phyloP scores from a whole-genome alignment of 805 yeast genomes.

The Saturnispora bothae region DNA sequence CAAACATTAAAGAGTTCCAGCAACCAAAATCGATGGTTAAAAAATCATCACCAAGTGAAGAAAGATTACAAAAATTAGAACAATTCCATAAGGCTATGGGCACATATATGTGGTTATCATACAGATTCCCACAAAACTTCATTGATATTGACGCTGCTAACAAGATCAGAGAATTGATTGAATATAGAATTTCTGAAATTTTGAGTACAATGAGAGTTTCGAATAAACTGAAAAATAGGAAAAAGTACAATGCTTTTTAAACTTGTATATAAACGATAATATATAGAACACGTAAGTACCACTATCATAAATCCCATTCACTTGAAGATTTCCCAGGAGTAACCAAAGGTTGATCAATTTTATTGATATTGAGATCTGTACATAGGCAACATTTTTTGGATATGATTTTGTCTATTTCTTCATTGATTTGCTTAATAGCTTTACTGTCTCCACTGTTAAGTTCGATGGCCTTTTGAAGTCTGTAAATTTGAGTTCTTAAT shows the following conservation, averaged over 20 bases:
- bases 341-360: slow-evolving; percentile 55
- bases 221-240: slow-evolving; percentile 10
- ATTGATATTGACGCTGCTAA: slow-evolving; percentile 66
- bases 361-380: slow-evolving; percentile 59
- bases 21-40: slow-evolving; percentile 14
- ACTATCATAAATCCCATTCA: slow-evolving; percentile 36
- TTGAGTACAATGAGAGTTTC: slow-evolving; percentile 25
- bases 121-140: slow-evolving; percentile 74
- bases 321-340: slow-evolving; percentile 30
- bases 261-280: neutral
- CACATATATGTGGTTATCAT: slow-evolving; percentile 75
- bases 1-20: slow-evolving; percentile 12
- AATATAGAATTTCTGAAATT: slow-evolving; percentile 45
- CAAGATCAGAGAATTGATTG: slow-evolving; percentile 60
- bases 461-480: slow-evolving; percentile 36
- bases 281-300: neutral
- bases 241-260: slow-evolving; percentile 15
- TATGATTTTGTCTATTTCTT: slow-evolving; percentile 49
- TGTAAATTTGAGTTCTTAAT: slow-evolving; percentile 51
- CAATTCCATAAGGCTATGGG: slow-evolving; percentile 56
- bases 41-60: slow-evolving; percentile 21
- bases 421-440: slow-evolving; percentile 22
- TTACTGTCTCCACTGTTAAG: slow-evolving; percentile 26
- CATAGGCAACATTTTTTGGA: slow-evolving; percentile 65
- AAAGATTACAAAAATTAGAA: slow-evolving; percentile 37